Evolutionary conservation across 257 asterid genomes (phyloP), one percentile per base, ranked within the genome.

Genomic region (Eucommia ulmoides): DNA sequence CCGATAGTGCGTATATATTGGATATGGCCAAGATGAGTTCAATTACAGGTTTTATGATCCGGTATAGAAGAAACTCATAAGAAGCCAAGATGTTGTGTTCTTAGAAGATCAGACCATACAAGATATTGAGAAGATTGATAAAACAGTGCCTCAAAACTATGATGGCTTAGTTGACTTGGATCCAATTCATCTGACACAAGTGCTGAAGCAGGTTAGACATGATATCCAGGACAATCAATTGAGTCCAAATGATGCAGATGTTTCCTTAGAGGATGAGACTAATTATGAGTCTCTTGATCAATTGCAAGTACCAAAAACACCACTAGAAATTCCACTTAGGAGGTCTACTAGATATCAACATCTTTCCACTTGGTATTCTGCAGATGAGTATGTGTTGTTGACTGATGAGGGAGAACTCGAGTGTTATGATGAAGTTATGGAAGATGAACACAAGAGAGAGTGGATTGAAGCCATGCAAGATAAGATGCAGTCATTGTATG

Each of bases 271-370:
- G 38, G 38, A 5, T 29, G 38, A 29, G 38, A 29, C 12, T 29
- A 29, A 29, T 29, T 7, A 29, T 29, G 38, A 29, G 7, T 5
- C 12, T 12, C 3, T 7, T 38, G 45, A 38, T 3, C 2, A 14
- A 18, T 38, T 18, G n/a, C 16, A 15, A 38, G 45, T 38, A 38
- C 45, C n/a, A 38, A 14, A 38, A 4, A 18, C n/a, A 8, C n/a
- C 45, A 38, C 45, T 38, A 38, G n/a, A 38, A 4, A 18, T 38
- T 38, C n/a, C 45, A 38, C 45, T 38, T 18, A 38, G n/a, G 45
- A 38, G 45, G 45, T 38, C 45, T 38, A 38, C 45, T 5, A 38
- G 45, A 38, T 15, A 38, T 18, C n/a, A 18, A 3, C 45, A 38
- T 15, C 45, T 18, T 38, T 38, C 7, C n/a, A 21, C 7, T 11